These are phyloP conservation scores for Penicillium griseofulvum DNA, from an alignment of 2,329 filamentous ascomycete species.

Conservation along the genomic window DNA sequence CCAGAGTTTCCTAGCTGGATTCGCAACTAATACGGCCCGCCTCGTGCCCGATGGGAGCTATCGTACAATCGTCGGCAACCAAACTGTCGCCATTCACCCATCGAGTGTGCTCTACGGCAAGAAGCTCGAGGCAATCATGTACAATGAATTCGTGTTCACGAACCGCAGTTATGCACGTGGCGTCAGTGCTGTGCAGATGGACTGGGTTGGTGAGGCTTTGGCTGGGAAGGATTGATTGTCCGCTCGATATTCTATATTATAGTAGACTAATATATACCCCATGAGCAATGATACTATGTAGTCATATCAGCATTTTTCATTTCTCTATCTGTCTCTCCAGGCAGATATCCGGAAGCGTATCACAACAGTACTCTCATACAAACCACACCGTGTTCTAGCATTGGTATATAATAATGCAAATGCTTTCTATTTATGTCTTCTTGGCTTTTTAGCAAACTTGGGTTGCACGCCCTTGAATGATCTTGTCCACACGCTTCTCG, in stretches of 20 bases:
- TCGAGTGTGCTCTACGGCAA: slow-evolving; percentile 60
- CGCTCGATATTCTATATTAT: slow-evolving; percentile 3
- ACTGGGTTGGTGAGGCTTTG: slow-evolving; percentile 58
- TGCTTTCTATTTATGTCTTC: too few species aligned
- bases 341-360: too few species aligned
- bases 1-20: slow-evolving; percentile 58
- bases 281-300: not conserved
- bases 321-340: not conserved
- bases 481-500: too few species aligned
- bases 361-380: too few species aligned
- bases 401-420: too few species aligned
- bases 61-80: slow-evolving; percentile 59
- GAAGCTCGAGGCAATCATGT: slow-evolving; percentile 62
- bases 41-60: slow-evolving; percentile 61
- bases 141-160: slow-evolving; percentile 65
- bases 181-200: slow-evolving; percentile 61
- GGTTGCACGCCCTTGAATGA: too few species aligned
- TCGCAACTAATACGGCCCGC: slow-evolving; percentile 59
- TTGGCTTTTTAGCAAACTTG: too few species aligned
- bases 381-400: too few species aligned
- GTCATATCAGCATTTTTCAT: not conserved
- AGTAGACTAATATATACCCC: slow-evolving; percentile 15
- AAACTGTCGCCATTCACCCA: slow-evolving; percentile 62
- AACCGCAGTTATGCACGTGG: slow-evolving; percentile 62
- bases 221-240: slow-evolving; percentile 21